Base-by-base conservation (phyloP, 2,329 filamentous ascomycete genomes). In the Ambrosiella beaveri region DNA sequence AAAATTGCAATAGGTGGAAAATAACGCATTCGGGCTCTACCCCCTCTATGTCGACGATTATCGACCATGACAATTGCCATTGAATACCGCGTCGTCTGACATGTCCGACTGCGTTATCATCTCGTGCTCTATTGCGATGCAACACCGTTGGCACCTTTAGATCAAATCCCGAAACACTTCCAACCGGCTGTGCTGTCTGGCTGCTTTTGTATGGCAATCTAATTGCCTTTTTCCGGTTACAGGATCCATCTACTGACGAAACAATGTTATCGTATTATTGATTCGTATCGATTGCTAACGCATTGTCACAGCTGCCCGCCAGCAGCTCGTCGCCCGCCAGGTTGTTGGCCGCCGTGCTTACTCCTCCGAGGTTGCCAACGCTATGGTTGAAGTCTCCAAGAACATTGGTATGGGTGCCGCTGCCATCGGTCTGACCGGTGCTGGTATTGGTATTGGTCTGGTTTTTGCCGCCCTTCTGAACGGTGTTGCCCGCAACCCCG, bases 401-500 rank as follows among this genome's bases (percentile, higher is more conserved):
- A 89, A 89, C 84, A 73, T 89, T 70, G 86, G 86, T 81, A 89
- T 89, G 85, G 86, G 86, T 75, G 78, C 83, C 68, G 88, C 88
- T 70, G 88, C 88, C 78, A 89, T 94, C 71, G 88, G 88, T 85
- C 85, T 94, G 70, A 87, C 85, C 71, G 85, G 85, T 85, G 85
- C 86, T 71, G 86, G 87, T 88, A 88, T 93, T 74, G 88, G 88
- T 87, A 94, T 93, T 76, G 88, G 88, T 80, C 83, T 91, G 71
- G 88, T 94, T 72, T 94, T 94, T 82, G 87, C 85, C 71, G 84
- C 86, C 70, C 86, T 94, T 72, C 80, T 94, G 71, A 84, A 86
- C 75, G 83, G 83, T 77, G 87, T 93, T 73, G 86, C 88, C 79
- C 87, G 88, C 79, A 95, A 95, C 86, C 88, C 88, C 71, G 86